Base-by-base conservation (phyloP, 352 stramenopile species). In the Phytopythium boreale region DNA sequence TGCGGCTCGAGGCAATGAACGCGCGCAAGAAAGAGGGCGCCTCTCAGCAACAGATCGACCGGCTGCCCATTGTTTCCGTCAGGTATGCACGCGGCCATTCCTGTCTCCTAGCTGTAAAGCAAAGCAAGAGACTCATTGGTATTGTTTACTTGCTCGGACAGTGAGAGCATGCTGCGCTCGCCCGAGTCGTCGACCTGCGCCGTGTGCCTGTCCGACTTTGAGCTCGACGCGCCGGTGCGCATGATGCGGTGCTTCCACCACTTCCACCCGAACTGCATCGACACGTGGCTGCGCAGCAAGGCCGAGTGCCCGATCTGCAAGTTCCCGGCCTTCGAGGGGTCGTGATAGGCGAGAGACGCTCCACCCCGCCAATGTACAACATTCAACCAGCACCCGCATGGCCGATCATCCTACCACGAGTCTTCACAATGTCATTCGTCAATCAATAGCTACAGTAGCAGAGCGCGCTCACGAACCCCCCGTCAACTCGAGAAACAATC, bases 241-340 rank as follows among this genome's bases (percentile, higher is more conserved):
- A 82, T 95, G 69, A 75, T 92, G 67, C 80, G 70, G 26, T 93
- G 87, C 59, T 93, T 95, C 70, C 84, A 92, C 52, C 82, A 79
- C 60, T 95, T 93, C 62, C 84, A 93, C 46, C 79, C 78, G 0
- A 43, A 63, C 14, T 92, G 84, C 72, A 92, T 95, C 67, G 87
- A 93, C 37, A 74, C 72, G 37, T 95, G 87, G 84, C 84, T 95
- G 10, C 72, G 78, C 37, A 69, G 75, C 46, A 90, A 92, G 61
- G 81, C 79, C 12, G 69, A 75, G 44, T 95, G 87, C 65, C 84
- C 87, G 4, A 80, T 92, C 59, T 95, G 87, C 76, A 92, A 95
- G 64, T 88, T 87, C 61, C 75, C 86, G 4, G 79, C 81, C 50
- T 75, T 92, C 51, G 76, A 69, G 17, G 88, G 60, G 83, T 14